A percentile compares a stretch with the other conserved stretches of the same genome.
Conservation (phyloP, 345 rosid species). For the Aethionema arabicum region DNA sequence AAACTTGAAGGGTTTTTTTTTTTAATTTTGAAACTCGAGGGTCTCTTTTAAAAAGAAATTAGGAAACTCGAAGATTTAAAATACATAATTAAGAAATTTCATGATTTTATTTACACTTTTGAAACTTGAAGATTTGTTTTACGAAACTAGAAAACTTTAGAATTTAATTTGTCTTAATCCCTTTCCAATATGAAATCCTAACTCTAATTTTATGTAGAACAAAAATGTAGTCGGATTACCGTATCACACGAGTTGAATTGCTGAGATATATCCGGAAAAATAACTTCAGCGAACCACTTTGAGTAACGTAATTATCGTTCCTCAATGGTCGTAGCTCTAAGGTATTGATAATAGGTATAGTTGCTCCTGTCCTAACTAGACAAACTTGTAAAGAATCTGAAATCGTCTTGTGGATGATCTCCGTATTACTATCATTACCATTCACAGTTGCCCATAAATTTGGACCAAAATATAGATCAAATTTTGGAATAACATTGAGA, state of each 20-base stretch:
- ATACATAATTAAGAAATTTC: too few species aligned
- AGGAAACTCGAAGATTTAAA: too few species aligned
- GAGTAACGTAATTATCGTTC: slow-evolving; percentile 23
- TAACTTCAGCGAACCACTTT: slow-evolving; percentile 29
- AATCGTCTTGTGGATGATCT: slow-evolving; percentile 31
- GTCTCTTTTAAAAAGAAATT: too few species aligned
- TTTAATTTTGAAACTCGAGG: too few species aligned
- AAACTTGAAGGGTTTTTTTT: too few species aligned
- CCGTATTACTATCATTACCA: slow-evolving; percentile 13
- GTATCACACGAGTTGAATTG: slow-evolving; percentile 8
- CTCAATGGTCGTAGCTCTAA: slow-evolving; percentile 36
- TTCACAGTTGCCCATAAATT: slow-evolving; percentile 31
- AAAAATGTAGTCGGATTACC: slow-evolving; percentile 8
- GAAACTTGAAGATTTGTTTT: too few species aligned
- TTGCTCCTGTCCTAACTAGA: slow-evolving; percentile 34
- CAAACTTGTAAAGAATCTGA: slow-evolving; percentile 26
- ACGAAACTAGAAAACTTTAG: too few species aligned
- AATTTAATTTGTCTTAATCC: too few species aligned
- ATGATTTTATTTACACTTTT: too few species aligned
- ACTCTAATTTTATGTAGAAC: not conserved
- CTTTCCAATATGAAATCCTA: too few species aligned
- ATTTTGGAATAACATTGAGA: slow-evolving; percentile 16
- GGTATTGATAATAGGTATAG: slow-evolving; percentile 30
- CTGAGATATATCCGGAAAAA: slow-evolving; percentile 20
- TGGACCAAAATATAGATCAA: slow-evolving; percentile 35